Evolutionary conservation across 2,329 filamentous ascomycete genomes (phyloP).

Genomic region (Neocucurbitaria cava): DNA sequence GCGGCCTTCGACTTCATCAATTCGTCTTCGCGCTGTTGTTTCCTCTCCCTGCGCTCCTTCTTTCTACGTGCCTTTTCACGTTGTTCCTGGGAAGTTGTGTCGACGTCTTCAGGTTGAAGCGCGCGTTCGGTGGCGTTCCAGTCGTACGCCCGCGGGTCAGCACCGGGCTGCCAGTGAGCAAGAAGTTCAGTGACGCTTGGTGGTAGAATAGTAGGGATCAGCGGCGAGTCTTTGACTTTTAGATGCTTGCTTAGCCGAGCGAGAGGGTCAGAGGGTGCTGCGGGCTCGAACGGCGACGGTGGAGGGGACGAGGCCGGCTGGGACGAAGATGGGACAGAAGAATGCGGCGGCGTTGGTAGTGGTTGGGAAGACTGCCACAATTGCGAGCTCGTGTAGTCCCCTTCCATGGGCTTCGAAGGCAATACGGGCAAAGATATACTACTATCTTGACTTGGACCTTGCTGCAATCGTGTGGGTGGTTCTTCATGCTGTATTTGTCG

Average conservation of each 20-base stretch:
- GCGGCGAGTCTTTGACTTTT: constrained; percentile 36
- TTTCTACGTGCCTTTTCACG: constrained; percentile 47
- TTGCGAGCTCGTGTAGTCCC: not conserved
- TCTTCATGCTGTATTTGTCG: constrained; percentile 10
- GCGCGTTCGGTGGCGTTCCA: constrained; percentile 46
- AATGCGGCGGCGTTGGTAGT: constrained; percentile 21
- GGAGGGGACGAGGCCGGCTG: constrained; percentile 15
- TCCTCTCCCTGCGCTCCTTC: constrained; percentile 49
- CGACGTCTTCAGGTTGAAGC: constrained; percentile 34
- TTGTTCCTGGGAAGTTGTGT: constrained; percentile 46
- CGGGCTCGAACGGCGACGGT: constrained; percentile 2
- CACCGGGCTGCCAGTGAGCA: constrained; percentile 51
- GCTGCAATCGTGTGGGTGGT: constrained; percentile 12
- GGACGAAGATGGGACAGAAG: constrained; percentile 23
- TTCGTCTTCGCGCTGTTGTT: constrained; percentile 51
- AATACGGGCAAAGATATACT: constrained; percentile 25
- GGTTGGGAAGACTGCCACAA: constrained; percentile 11
- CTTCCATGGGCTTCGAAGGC: constrained; percentile 20
- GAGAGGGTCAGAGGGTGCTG: constrained; percentile 19
- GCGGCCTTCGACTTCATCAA: constrained; percentile 22
- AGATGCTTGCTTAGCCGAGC: constrained; percentile 49
- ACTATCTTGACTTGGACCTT: constrained; percentile 14
- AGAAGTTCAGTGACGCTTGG: constrained; percentile 47
- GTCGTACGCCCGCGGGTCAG: constrained; percentile 50
- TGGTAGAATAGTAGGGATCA: constrained; percentile 28